phyloP scores from a whole-genome alignment of 305 asterid species.

The Ruellia speciosa region DNA sequence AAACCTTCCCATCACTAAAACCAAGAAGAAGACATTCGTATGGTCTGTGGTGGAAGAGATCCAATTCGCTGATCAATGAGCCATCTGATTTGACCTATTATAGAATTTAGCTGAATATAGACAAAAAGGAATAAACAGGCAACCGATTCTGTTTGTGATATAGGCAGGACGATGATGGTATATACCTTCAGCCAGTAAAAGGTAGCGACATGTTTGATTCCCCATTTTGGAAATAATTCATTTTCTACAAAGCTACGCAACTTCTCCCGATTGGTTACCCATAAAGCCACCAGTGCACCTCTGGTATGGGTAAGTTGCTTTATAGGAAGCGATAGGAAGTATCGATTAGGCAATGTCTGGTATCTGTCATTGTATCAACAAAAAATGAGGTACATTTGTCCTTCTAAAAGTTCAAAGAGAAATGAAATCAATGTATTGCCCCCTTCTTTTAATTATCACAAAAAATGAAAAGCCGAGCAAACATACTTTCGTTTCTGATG shows the following conservation, averaged over 20 bases:
- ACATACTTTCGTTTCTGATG: constrained; percentile 74
- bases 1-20: constrained; percentile 41
- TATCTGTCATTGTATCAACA: constrained; percentile 39
- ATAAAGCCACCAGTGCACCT: constrained; percentile 83
- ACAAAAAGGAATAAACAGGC: too few species aligned
- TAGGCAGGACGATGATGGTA: constrained; percentile 1
- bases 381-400: too few species aligned
- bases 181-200: constrained; percentile 85
- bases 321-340: constrained; percentile 76
- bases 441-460: not conserved
- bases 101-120: not conserved
- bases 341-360: constrained; percentile 66
- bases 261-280: constrained; percentile 94
- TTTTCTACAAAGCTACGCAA: constrained; percentile 67
- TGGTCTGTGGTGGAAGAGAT: constrained; percentile 93
- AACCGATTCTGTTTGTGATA: constrained; percentile 10
- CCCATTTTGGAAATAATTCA: constrained; percentile 83
- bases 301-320: constrained; percentile 57
- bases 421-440: not conserved
- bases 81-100: constrained; percentile 75
- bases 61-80: constrained; percentile 65
- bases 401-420: not conserved
- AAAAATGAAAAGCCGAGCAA: not conserved
- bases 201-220: constrained; percentile 59
- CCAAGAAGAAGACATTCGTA: constrained; percentile 91